These are phyloP conservation scores for Stenogyne calaminthoides DNA, from an alignment of 305 asterid species.

Conservation along the genomic window DNA sequence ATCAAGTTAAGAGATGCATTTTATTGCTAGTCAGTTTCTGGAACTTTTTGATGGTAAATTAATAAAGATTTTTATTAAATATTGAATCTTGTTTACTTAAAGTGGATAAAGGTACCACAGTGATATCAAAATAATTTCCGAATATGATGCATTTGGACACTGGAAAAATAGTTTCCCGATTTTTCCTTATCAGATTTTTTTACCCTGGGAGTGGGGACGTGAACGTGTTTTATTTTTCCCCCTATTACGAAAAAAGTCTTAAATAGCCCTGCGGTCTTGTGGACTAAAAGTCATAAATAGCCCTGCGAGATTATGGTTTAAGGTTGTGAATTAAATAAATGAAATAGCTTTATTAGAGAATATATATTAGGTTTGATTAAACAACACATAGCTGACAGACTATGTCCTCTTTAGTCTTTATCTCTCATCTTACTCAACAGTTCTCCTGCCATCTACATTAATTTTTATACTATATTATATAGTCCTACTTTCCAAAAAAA, in stretches of 20 bases:
- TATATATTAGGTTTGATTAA: conserved; percentile 24
- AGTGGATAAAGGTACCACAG: neutral
- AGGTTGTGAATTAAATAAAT: conserved; percentile 20
- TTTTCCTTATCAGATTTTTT: neutral
- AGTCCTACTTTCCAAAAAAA: no score
- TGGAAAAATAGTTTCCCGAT: neutral
- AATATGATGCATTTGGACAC: neutral
- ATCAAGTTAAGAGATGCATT: neutral
- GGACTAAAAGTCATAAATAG: conserved; percentile 19
- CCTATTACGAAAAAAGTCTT: neutral
- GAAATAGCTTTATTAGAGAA: conserved; percentile 23
- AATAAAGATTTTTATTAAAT: no score
- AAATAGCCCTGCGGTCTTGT: neutral
- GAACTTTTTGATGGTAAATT: neutral
- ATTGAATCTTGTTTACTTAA: neutral
- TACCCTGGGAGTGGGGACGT: no score
- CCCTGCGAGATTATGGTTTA: conserved; percentile 16
- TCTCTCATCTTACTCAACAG: conserved; percentile 38
- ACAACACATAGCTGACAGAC: conserved; percentile 32
- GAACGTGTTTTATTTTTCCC: neutral
- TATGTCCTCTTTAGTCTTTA: conserved; percentile 28
- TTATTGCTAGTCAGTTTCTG: neutral
- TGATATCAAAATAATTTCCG: neutral
- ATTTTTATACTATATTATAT: neutral
- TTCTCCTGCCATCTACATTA: conserved; percentile 11